Percentiles rank a stretch among this genome's conserved stretches.
Evolutionary conservation across 257 asterid species (phyloP).

Genomic region (Prunella vulgaris): DNA sequence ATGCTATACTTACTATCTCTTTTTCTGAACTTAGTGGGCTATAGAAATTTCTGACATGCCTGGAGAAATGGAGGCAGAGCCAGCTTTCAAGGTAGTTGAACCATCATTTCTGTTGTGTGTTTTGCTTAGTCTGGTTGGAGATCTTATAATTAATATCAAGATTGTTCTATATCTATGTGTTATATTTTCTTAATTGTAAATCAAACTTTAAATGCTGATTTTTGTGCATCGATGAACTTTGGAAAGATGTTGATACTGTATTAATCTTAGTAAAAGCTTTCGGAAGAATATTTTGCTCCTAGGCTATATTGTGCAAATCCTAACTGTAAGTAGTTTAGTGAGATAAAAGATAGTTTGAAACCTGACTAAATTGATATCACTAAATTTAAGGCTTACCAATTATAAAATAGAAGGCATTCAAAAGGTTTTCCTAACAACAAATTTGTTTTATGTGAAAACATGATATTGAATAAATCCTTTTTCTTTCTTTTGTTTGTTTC

Average conservation of each 20-base stretch:
- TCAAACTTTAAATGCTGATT: background rate
- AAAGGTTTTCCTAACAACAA: background rate
- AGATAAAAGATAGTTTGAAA: background rate
- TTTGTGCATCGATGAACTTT: background rate
- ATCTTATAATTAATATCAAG: background rate
- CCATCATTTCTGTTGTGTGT: background rate
- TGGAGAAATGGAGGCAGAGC: conserved; percentile 37
- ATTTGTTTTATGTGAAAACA: background rate
- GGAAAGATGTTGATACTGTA: background rate
- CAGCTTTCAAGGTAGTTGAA: conserved; percentile 40
- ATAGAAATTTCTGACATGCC: conserved; percentile 39
- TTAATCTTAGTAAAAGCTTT: background rate
- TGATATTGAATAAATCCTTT: background rate
- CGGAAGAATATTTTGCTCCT: background rate
- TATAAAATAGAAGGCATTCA: background rate
- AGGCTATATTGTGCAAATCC: background rate
- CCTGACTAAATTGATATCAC: background rate
- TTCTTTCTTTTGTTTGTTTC: conserved; percentile 5
- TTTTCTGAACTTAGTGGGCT: conserved; percentile 30
- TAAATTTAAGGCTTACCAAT: background rate
- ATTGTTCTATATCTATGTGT: background rate
- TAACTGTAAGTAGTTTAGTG: background rate
- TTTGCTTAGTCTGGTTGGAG: background rate
- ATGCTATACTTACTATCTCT: conserved; percentile 14
- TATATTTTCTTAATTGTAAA: background rate